phyloP scores from a whole-genome alignment of 257 asterid species.

The Linderniella brevidens region DNA sequence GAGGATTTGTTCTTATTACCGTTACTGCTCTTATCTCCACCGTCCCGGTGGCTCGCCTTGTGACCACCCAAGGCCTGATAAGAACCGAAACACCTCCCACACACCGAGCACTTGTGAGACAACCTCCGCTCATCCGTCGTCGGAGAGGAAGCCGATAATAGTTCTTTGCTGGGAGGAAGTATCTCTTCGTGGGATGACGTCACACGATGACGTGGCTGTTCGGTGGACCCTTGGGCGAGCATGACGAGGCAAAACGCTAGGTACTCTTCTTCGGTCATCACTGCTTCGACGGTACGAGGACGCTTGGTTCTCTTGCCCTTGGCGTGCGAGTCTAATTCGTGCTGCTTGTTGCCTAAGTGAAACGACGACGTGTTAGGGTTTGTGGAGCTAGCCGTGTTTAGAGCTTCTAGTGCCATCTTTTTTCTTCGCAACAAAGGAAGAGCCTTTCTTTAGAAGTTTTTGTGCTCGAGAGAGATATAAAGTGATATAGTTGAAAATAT shows the following conservation, averaged over 20 bases:
- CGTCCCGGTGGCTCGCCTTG: slow-evolving; percentile 59
- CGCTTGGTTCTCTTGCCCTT: slow-evolving; percentile 21
- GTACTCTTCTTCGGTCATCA: slow-evolving; percentile 21
- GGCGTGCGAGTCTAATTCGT: slow-evolving; percentile 4
- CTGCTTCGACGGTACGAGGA: slow-evolving; percentile 4
- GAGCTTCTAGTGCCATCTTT: slow-evolving; percentile 17
- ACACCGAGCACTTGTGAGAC: slow-evolving; percentile 37
- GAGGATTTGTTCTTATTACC: slow-evolving; percentile 20
- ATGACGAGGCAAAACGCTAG: slow-evolving; percentile 43
- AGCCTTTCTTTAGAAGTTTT: neutral
- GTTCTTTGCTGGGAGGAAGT: too few species aligned
- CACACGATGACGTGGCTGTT: slow-evolving; percentile 2
- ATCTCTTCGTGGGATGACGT: neutral
- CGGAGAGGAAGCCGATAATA: slow-evolving; percentile 4
- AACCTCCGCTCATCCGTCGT: slow-evolving; percentile 4
- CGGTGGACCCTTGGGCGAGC: slow-evolving; percentile 33
- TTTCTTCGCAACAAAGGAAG: neutral
- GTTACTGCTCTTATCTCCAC: slow-evolving; percentile 7
- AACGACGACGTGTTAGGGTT: slow-evolving; percentile 1
- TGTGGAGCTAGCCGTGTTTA: slow-evolving; percentile 8
- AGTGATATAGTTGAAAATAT: neutral
- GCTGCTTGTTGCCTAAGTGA: neutral
- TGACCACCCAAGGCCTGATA: slow-evolving; percentile 66
- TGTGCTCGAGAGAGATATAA: too few species aligned
- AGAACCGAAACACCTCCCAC: slow-evolving; percentile 34